Evolutionary conservation across 345 rosid species (phyloP), one percentile per base, ranked within the genome.

Genomic region (Cochlearia excelsa): DNA sequence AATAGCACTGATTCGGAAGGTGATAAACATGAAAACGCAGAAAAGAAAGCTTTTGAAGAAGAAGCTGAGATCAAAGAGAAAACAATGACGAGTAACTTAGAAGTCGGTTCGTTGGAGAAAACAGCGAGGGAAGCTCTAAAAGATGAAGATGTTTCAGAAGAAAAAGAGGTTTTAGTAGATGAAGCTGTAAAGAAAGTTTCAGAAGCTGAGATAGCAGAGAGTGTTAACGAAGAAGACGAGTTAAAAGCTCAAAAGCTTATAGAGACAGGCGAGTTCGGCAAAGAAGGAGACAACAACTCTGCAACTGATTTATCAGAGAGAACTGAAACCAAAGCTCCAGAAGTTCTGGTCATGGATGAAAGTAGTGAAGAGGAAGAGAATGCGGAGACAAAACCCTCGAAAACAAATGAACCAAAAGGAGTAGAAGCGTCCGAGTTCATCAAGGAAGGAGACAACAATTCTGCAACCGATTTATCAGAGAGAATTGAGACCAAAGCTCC

Each of bases 291-390:
- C 40, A 35, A 49, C 34, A 69, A 35, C 63, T 30, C 59, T 56
- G 48, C 42, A 26, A 11, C 28, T 56, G 68, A 62, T 62, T 56
- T 69, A 9, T 28, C 68, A 29, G 69, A 63, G 59, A 63, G 74
- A 70, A 70, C 65, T 40, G 70, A 70, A 64, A 33, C 3, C 35
- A 33, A 16, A 16, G 39, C 48, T 54, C 35, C 66, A 45, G 75
- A 64, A 64, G 70, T 64, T 57, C 46, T 70, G 39, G 60, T 64
- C 26, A 70, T 70, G 66, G 67, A 53, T 60, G 71, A 71, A 33
- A 51, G 31, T 52, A 59, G 6, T 3, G 53, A 48, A 61, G 68
- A 55, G 8, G 30, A 54, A 39, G 10, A 9, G 35, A 26, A 46
- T 28, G 1, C 29, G 66, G 47, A 51, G 51, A 41, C 56, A 33